Evolutionary conservation across 352 stramenopile genomes (phyloP).

Genomic region (Pythium phragmitis): DNA sequence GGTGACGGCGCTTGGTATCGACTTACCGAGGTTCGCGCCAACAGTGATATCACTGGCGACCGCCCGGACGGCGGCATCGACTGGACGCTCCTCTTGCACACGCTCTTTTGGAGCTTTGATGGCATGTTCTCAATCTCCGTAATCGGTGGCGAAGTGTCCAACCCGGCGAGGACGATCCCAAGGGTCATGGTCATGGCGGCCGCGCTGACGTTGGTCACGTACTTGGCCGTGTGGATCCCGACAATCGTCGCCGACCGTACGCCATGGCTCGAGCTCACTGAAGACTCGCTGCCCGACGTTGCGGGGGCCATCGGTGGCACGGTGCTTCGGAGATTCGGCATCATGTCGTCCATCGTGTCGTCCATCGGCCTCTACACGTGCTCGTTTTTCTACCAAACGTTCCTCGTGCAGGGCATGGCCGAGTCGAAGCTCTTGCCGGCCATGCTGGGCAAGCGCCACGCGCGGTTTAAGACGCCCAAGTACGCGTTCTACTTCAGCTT

Average conservation of each 20-base stretch:
- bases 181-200: conserved; percentile 72
- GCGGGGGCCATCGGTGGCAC: conserved; percentile 47
- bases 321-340: conserved; percentile 64
- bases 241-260: conserved; percentile 11
- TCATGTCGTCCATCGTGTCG: conserved; percentile 5
- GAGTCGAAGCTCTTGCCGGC: not conserved
- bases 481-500: not conserved
- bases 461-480: not conserved
- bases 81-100: conserved; percentile 86
- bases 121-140: conserved; percentile 80
- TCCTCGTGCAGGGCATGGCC: conserved; percentile 1
- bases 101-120: conserved; percentile 95
- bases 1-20: conserved; percentile 35
- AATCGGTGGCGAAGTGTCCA: conserved; percentile 84
- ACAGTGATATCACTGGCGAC: not conserved
- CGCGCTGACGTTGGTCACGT: conserved; percentile 49
- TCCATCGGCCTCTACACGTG: not conserved
- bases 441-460: not conserved
- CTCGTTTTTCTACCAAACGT: conserved; percentile 1
- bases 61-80: conserved; percentile 27
- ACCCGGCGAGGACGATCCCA: conserved; percentile 39
- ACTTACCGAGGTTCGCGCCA: conserved; percentile 1
- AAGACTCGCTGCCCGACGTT: conserved; percentile 7
- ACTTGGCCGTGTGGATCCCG: conserved; percentile 15
- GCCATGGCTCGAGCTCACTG: conserved; percentile 12